Evolutionary conservation across 2,329 filamentous ascomycete species (phyloP).

Genomic region (Phialophora verrucosa): DNA sequence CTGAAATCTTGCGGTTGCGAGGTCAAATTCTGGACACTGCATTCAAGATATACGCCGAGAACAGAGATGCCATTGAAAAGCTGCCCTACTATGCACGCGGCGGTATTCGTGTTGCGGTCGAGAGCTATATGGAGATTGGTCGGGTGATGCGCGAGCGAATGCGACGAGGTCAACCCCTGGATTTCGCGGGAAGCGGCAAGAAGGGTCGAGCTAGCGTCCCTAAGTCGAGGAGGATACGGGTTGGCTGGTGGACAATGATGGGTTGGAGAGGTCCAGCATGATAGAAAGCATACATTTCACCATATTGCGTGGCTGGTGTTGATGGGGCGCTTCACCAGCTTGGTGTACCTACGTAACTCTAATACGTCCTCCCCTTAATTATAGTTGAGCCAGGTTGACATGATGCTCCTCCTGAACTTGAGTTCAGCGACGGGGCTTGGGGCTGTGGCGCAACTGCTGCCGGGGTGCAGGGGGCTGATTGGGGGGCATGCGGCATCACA

Average conservation of each 20-base stretch:
- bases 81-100: constrained; percentile 66
- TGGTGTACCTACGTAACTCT: background rate
- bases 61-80: constrained; percentile 63
- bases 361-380: no score
- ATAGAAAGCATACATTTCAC: constrained; percentile 2
- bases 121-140: constrained; percentile 79
- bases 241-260: constrained; percentile 64
- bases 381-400: background rate
- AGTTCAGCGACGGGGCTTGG: background rate
- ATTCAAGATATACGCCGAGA: constrained; percentile 64
- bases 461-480: background rate
- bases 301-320: background rate
- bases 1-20: constrained; percentile 49
- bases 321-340: background rate
- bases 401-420: background rate
- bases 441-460: no score
- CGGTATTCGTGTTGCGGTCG: constrained; percentile 71
- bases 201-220: constrained; percentile 51
- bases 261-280: constrained; percentile 34
- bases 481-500: background rate
- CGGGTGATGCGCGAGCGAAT: constrained; percentile 49
- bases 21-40: constrained; percentile 64
- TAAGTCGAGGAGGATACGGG: constrained; percentile 56
- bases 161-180: constrained; percentile 30
- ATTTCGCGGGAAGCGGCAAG: constrained; percentile 38